phyloP scores from a whole-genome alignment of 1,284 basidiomycete genomes.

The Cutaneotrichosporon sp. region DNA sequence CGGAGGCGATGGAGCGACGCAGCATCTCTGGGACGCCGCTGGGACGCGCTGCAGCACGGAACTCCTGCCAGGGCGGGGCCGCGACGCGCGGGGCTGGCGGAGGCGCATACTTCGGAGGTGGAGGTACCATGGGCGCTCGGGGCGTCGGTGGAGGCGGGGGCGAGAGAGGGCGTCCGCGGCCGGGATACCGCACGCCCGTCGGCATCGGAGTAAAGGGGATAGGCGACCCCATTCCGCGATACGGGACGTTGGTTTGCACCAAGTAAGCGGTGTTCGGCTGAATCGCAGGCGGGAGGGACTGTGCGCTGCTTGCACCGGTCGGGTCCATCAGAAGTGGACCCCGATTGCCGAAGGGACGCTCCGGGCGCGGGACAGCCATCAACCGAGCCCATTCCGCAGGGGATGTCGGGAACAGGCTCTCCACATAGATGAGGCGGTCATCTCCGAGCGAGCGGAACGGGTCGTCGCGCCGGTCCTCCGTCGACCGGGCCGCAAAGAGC shows the following conservation, averaged over 20 bases:
- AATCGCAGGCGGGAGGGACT: not conserved
- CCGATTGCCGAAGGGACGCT: not conserved
- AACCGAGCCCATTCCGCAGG: conserved; percentile 11
- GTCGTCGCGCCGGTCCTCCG: conserved; percentile 19
- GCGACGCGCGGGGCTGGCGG: not conserved
- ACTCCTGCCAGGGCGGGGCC: conserved; percentile 3
- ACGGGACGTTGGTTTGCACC: too few species aligned
- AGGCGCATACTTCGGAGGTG: not conserved
- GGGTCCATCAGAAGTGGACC: not conserved
- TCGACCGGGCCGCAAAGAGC: conserved; percentile 25
- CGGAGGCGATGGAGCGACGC: not conserved
- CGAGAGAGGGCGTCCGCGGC: not conserved
- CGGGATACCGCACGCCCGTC: conserved; percentile 1
- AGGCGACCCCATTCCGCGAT: conserved; percentile 5
- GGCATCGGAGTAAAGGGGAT: conserved; percentile 13
- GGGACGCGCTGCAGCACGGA: not conserved
- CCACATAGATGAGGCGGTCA: conserved; percentile 24
- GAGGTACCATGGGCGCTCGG: not conserved
- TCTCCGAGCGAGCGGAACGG: conserved; percentile 29
- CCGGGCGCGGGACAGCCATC: not conserved
- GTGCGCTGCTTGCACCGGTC: not conserved
- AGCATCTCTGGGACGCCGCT: not conserved
- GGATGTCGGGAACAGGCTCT: conserved; percentile 20
- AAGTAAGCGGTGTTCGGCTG: conserved; percentile 10
- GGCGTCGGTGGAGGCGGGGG: not conserved